A percentile compares a stretch with the other conserved stretches of the same genome.
These are phyloP conservation scores for Lentinus polychrous DNA, from an alignment of 1,284 basidiomycete genomes.

Conservation along the genomic window DNA sequence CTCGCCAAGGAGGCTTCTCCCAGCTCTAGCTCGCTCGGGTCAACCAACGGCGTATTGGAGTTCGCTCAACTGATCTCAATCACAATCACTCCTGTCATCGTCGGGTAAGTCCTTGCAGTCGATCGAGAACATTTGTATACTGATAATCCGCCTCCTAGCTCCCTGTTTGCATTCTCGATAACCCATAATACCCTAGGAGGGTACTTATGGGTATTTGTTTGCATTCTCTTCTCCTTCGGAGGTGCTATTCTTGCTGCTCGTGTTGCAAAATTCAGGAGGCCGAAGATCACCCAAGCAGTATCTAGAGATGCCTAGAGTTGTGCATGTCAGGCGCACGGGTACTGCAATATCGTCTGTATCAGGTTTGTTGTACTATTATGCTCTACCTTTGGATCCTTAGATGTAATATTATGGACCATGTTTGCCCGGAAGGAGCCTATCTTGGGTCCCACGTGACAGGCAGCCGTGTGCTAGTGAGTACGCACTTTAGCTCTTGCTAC, in stretches of 20 bases:
- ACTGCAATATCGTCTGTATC: too few species aligned
- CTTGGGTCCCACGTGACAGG: too few species aligned
- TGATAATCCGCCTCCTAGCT: constrained; percentile 31
- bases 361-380: too few species aligned
- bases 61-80: constrained; percentile 49
- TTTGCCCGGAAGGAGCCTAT: too few species aligned
- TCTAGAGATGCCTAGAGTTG: too few species aligned
- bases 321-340: too few species aligned
- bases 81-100: constrained; percentile 48
- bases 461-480: too few species aligned
- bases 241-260: constrained; percentile 1
- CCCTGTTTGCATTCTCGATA: constrained; percentile 35
- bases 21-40: constrained; percentile 44
- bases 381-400: too few species aligned
- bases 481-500: too few species aligned
- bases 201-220: constrained; percentile 29
- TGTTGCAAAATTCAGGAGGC: neutral
- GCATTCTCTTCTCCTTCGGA: neutral
- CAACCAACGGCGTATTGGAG: constrained; percentile 59
- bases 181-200: constrained; percentile 28
- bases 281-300: neutral
- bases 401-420: too few species aligned
- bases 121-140: neutral
- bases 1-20: constrained; percentile 50
- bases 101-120: constrained; percentile 16